phyloP scores from a whole-genome alignment of 768 basidiomycete genomes.

The Boletus reticuloceps region DNA sequence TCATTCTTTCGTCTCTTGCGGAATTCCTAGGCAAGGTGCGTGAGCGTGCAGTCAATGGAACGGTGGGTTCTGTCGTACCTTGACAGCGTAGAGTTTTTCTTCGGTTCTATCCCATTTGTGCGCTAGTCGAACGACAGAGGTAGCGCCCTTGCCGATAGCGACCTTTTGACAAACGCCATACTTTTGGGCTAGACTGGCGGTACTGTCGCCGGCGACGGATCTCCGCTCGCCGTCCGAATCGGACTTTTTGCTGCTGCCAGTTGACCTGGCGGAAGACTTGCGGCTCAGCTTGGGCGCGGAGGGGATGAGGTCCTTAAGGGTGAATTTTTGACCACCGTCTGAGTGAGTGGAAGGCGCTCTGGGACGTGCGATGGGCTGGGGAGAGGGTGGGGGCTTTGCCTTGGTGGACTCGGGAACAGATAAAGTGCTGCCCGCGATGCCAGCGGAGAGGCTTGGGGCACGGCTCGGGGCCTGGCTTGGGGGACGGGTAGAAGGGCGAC shows the following conservation, averaged over 20 bases:
- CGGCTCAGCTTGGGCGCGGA: conserved; percentile 73
- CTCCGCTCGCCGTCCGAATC: conserved; percentile 57
- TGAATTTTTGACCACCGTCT: conserved; percentile 71
- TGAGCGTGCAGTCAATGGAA: neutral
- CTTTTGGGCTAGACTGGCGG: conserved; percentile 72
- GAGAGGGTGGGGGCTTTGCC: conserved; percentile 18
- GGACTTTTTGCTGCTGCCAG: conserved; percentile 59
- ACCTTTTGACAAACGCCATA: conserved; percentile 97
- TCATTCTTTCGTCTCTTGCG: conserved; percentile 97
- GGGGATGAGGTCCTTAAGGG: conserved; percentile 75
- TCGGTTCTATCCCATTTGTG: conserved; percentile 98
- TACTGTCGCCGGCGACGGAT: conserved; percentile 50
- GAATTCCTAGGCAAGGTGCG: conserved; percentile 70
- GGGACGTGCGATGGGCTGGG: conserved; percentile 29
- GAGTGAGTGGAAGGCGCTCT: conserved; percentile 48
- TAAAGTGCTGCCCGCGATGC: conserved; percentile 37
- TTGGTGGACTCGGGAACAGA: conserved; percentile 26
- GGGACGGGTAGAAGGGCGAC: conserved; percentile 59
- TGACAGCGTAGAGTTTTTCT: conserved; percentile 97
- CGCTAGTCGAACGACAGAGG: conserved; percentile 91
- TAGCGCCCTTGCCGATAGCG: conserved; percentile 98
- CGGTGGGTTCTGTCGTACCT: conserved; percentile 52
- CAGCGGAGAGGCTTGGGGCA: conserved; percentile 35
- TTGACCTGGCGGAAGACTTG: conserved; percentile 69
- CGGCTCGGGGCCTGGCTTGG: conserved; percentile 54